These are phyloP conservation scores for Pedinophyceae sp. DNA, from an alignment of 139 green algal species.

Conservation along the genomic window DNA sequence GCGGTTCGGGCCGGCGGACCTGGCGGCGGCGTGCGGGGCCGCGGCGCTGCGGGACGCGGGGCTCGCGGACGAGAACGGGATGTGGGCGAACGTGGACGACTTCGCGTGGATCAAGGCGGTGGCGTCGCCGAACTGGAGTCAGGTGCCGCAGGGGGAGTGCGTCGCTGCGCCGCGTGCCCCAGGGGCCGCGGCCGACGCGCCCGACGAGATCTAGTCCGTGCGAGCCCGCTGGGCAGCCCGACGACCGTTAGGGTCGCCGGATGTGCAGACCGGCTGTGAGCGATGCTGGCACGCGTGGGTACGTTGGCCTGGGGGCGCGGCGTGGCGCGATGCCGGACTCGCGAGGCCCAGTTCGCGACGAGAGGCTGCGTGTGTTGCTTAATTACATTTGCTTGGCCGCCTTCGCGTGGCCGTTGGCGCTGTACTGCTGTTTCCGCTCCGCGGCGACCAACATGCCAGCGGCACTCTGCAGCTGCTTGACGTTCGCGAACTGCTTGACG, in stretches of 20 bases:
- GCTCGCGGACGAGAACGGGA: conserved; percentile 16
- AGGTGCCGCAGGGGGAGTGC: conserved; percentile 19
- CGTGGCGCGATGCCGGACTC: too few species aligned
- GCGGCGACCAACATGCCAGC: not conserved
- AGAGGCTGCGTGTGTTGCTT: too few species aligned
- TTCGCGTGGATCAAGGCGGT: conserved; percentile 65
- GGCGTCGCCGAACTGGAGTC: conserved; percentile 53
- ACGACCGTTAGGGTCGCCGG: too few species aligned
- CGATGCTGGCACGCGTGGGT: too few species aligned
- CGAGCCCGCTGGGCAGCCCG: too few species aligned
- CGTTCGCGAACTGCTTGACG: conserved; percentile 25
- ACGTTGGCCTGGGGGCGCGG: too few species aligned
- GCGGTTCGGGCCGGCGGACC: conserved; percentile 37
- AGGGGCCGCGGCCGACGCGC: not conserved
- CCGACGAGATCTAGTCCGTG: not conserved
- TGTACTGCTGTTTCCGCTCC: too few species aligned
- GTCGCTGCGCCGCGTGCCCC: not conserved
- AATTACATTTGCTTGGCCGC: too few species aligned
- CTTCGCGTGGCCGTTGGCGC: too few species aligned
- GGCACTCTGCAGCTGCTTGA: not conserved
- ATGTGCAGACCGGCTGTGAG: too few species aligned
- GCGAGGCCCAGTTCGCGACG: too few species aligned
- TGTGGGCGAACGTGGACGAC: conserved; percentile 52
- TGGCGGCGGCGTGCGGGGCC: conserved; percentile 2
- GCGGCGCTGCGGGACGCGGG: conserved; percentile 12